Evolutionary conservation across 768 basidiomycete species (phyloP).

Genomic region (Lactarius hatsudake): DNA sequence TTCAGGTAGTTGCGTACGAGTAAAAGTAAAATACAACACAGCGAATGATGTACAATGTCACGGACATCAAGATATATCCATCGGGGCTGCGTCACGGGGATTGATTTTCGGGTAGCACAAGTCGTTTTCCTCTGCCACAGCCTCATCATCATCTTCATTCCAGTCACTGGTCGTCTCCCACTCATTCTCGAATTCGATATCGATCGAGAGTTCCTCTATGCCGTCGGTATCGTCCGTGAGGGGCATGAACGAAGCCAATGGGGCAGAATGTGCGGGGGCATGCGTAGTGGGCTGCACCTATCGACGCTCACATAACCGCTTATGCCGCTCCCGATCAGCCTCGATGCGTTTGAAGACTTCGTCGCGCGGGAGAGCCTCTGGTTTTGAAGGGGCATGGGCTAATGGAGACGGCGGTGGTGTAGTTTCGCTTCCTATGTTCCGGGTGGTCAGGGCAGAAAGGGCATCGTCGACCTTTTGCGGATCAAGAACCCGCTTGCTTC

Average conservation of each 20-base stretch:
- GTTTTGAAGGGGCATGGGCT: slow-evolving; percentile 24
- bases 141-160: slow-evolving; percentile 87
- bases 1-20: slow-evolving; percentile 3
- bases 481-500: slow-evolving; percentile 79
- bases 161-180: slow-evolving; percentile 90
- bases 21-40: slow-evolving; percentile 24
- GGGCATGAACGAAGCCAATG: slow-evolving; percentile 62
- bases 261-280: slow-evolving; percentile 40
- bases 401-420: slow-evolving; percentile 27
- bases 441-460: slow-evolving; percentile 51
- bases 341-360: slow-evolving; percentile 86
- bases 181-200: slow-evolving; percentile 86
- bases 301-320: slow-evolving; percentile 82
- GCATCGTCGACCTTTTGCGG: slow-evolving; percentile 74
- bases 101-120: slow-evolving; percentile 60
- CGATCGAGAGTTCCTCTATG: slow-evolving; percentile 59
- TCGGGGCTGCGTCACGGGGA: slow-evolving; percentile 36
- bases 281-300: slow-evolving; percentile 84
- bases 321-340: slow-evolving; percentile 90
- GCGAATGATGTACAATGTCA: slow-evolving; percentile 14
- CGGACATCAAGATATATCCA: slow-evolving; percentile 40
- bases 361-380: slow-evolving; percentile 37
- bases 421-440: slow-evolving; percentile 36
- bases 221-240: slow-evolving; percentile 51
- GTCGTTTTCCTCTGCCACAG: slow-evolving; percentile 64